Conservation (phyloP, 345 rosid genomes). For the Citrus cavaleriei region DNA sequence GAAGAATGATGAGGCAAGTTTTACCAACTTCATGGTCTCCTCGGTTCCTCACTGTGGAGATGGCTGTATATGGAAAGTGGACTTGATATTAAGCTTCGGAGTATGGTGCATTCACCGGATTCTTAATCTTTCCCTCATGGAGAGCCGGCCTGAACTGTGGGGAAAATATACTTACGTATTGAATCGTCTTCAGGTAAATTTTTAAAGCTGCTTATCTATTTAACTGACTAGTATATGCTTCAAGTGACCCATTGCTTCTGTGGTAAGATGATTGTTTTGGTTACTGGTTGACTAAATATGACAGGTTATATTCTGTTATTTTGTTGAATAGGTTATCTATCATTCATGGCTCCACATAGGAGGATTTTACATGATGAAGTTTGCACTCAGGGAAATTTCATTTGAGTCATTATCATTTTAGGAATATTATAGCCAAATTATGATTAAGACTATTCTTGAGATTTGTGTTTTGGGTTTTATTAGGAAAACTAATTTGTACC, state of each 20-base stretch:
- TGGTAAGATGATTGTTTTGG: not conserved
- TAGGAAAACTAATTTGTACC: not conserved
- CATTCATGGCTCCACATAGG: not conserved
- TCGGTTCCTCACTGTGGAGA: conserved; percentile 93
- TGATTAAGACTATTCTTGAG: not conserved
- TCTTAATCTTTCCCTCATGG: conserved; percentile 87
- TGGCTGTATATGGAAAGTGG: conserved; percentile 83
- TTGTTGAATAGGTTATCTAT: not conserved
- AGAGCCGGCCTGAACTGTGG: conserved; percentile 98
- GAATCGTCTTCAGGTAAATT: conserved; percentile 90
- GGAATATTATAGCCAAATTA: not conserved
- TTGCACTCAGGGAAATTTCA: not conserved
- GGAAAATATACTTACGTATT: conserved; percentile 95
- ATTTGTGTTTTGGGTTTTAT: not conserved
- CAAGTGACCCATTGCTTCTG: not conserved
- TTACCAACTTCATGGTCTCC: conserved; percentile 34
- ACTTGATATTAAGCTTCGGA: conserved; percentile 85
- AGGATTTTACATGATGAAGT: not conserved
- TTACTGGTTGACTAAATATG: not conserved
- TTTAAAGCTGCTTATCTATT: not conserved
- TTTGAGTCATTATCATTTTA: not conserved
- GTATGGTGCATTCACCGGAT: conserved; percentile 96
- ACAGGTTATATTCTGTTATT: not conserved
- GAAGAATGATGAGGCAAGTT: conserved; percentile 29
- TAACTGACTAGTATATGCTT: not conserved